Percentiles rank a stretch among this genome's conserved stretches.
Evolutionary conservation across 768 basidiomycete genomes (phyloP).

Genomic region (Strobilomyces dryophilus): DNA sequence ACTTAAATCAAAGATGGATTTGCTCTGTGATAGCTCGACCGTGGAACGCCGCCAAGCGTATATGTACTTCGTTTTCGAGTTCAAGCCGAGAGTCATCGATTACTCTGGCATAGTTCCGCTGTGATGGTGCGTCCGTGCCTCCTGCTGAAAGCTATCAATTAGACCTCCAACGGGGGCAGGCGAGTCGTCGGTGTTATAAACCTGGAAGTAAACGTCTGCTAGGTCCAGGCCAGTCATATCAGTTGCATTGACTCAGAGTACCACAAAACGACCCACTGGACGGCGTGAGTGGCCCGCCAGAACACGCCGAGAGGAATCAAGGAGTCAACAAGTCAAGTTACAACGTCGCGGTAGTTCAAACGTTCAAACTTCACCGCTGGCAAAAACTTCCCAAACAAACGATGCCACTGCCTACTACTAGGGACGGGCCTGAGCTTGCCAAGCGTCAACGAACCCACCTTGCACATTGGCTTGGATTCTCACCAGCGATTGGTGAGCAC

Average conservation of each 20-base stretch:
- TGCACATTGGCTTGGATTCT: not conserved
- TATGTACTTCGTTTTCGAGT: not conserved
- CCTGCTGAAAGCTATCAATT: not conserved
- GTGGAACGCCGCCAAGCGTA: not conserved
- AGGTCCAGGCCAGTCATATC: not conserved
- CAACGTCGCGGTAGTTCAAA: not conserved
- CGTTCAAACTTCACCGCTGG: not conserved
- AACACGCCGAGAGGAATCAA: not conserved
- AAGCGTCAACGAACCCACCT: not conserved
- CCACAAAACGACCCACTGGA: not conserved
- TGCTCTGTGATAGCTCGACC: not conserved
- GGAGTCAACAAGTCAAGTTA: not conserved
- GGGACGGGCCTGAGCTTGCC: not conserved
- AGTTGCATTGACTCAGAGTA: not conserved
- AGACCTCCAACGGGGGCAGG: not conserved
- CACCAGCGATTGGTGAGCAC: not conserved
- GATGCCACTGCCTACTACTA: not conserved
- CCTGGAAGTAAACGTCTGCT: not conserved
- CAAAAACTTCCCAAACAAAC: not conserved
- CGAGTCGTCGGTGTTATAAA: not conserved
- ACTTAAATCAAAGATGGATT: conserved; percentile 12
- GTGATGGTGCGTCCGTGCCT: not conserved
- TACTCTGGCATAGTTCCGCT: not conserved
- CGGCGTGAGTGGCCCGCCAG: not conserved
- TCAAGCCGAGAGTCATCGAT: not conserved